Evolutionary conservation across 305 asterid genomes (phyloP).

Genomic region (Fraxinus floribunda): DNA sequence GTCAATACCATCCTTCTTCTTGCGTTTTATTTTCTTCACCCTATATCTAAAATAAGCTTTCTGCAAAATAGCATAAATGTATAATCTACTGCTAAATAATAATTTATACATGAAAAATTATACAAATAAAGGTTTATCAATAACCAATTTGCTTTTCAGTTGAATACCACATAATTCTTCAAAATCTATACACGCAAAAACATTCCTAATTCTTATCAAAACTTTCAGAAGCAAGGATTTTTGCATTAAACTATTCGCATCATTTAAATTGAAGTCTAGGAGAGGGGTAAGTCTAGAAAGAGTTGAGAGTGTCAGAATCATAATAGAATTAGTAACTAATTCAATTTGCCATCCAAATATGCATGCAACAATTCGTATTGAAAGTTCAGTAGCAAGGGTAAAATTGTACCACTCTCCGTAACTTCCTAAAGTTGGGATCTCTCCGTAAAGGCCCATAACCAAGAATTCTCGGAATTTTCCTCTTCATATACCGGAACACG

Average conservation of each 20-base stretch:
- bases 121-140: slow-evolving; percentile 3
- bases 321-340: slow-evolving; percentile 3
- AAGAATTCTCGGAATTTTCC: slow-evolving; percentile 67
- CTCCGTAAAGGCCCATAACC: slow-evolving; percentile 74
- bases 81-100: slow-evolving; percentile 6
- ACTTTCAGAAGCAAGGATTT: slow-evolving; percentile 13
- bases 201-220: not conserved
- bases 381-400: slow-evolving; percentile 24
- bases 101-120: not conserved
- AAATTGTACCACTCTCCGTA: slow-evolving; percentile 69
- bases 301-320: slow-evolving; percentile 12
- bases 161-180: not conserved
- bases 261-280: not conserved
- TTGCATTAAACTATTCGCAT: not conserved
- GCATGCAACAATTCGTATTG: not conserved
- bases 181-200: not conserved
- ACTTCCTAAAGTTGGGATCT: slow-evolving; percentile 73
- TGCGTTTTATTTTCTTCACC: slow-evolving; percentile 45
- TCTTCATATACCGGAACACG: slow-evolving; percentile 55
- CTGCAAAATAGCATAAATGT: slow-evolving; percentile 51
- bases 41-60: slow-evolving; percentile 52
- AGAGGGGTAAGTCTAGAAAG: not conserved
- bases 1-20: slow-evolving; percentile 73
- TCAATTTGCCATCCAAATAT: slow-evolving; percentile 15
- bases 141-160: not conserved